Evolutionary conservation across 139 green algal species (phyloP).

Genomic region (Chlamydomonas sp.): DNA sequence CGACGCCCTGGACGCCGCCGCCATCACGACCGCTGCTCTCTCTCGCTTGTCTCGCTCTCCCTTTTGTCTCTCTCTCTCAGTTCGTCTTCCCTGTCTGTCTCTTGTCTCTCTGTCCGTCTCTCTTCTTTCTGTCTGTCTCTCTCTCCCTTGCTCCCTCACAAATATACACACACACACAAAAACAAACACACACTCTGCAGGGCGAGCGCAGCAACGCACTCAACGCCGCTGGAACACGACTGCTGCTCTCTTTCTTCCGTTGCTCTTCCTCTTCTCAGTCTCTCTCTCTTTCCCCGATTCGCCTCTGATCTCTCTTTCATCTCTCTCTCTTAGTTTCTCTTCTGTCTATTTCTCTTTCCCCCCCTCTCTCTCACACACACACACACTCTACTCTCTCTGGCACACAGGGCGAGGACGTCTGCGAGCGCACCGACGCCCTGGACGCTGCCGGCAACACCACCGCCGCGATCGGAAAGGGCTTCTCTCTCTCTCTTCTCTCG

Average conservation of each 20-base stretch:
- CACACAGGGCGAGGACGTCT: slow-evolving; percentile 94
- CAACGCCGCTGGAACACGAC: neutral
- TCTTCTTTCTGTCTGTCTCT: slow-evolving; percentile 1
- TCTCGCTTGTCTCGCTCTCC: slow-evolving; percentile 91
- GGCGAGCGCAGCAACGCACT: neutral
- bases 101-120: neutral
- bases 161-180: neutral
- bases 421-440: slow-evolving; percentile 93
- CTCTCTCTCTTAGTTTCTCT: slow-evolving; percentile 34
- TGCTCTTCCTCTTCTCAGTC: too few relatives aligned
- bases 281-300: neutral
- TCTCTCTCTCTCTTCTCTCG: slow-evolving; percentile 93
- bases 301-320: neutral
- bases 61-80: slow-evolving; percentile 88
- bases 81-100: neutral
- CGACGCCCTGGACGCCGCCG: slow-evolving; percentile 91
- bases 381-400: slow-evolving; percentile 37
- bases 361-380: slow-evolving; percentile 71
- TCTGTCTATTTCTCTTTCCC: slow-evolving; percentile 90
- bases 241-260: too few relatives aligned
- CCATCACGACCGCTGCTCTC: slow-evolving; percentile 96
- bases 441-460: slow-evolving; percentile 98
- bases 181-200: neutral
- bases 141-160: neutral
- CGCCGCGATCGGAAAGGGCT: slow-evolving; percentile 96